Evolutionary conservation across 371 early-diverging fungal genomes (phyloP), one percentile per base, ranked within the genome.

Genomic region (Mucor racemosus): DNA sequence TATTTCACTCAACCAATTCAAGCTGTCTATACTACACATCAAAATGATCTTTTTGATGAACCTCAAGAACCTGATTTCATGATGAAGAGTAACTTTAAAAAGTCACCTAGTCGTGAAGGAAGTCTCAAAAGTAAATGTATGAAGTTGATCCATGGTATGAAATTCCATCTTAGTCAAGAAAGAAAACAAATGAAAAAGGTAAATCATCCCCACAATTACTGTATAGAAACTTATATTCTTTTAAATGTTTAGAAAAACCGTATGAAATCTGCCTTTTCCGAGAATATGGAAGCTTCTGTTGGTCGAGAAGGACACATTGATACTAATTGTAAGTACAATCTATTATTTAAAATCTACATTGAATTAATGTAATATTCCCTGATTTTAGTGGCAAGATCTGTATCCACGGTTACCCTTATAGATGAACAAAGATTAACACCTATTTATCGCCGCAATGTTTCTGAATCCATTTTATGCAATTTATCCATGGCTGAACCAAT

Each of bases 71-170:
- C 55, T 35, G 33, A 31, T 55, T 55, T 55, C 13, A 55, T 21
- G 50, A 50, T 50, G 50, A 50, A 50, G 26, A 50, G 11, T 21
- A 50, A 26, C 50, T 50, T 50, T 50, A 55, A 33, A 55, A 55
- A 15, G 33, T 0, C 35, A 15, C 55, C 31, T 33, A 13, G 55
- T 35, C 55, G 50, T 21, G 50, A 50, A 34, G 55, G 55, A 34
- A 55, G 55, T 7, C 35, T 55, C 35, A 31, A 35, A 33, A 55
- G 55, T 21, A 55, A 55, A n/a, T 55, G 55, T 21, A 55, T 55
- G 34, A 31, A 55, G n/a, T 13, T 55, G 55, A 34, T 55, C 15
- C 55, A 35, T n/a, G 55, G 55, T n/a, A 55, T 55, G 33, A 55
- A 55, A 33, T 34, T 55, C 34, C 55, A 35, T 34, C 55, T 35